phyloP scores from a whole-genome alignment of 1,284 basidiomycete species.

The Cryptococcus amylolentus region DNA sequence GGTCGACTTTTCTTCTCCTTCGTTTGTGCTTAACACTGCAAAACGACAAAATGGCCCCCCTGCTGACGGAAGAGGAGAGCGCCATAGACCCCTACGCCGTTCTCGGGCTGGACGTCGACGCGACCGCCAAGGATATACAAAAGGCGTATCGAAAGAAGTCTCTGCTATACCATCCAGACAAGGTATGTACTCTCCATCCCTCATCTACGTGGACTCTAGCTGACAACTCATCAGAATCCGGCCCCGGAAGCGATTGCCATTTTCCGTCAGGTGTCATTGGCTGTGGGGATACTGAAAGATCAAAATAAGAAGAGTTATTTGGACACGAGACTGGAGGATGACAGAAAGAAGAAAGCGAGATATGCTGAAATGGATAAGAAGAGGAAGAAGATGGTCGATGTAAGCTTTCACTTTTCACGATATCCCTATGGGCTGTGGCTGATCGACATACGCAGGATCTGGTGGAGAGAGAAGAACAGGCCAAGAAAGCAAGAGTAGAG shows the following conservation, averaged over 20 bases:
- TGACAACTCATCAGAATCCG: conserved; percentile 14
- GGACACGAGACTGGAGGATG: conserved; percentile 71
- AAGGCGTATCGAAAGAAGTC: conserved; percentile 78
- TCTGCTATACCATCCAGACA: conserved; percentile 83
- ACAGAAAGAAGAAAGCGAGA: conserved; percentile 66
- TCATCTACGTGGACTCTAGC: not conserved
- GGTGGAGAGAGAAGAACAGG: conserved; percentile 72
- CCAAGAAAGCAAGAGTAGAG: conserved; percentile 67
- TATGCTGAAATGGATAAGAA: conserved; percentile 74
- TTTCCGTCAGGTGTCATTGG: conserved; percentile 81
- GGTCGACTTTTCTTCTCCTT: not conserved
- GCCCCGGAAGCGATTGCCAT: conserved; percentile 55
- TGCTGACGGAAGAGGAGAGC: conserved; percentile 47
- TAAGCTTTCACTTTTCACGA: conserved; percentile 19
- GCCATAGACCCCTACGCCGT: conserved; percentile 69
- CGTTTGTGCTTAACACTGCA: not conserved
- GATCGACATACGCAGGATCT: conserved; percentile 58
- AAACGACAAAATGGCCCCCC: conserved; percentile 31
- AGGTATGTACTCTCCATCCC: conserved; percentile 54
- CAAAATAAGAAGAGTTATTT: conserved; percentile 75
- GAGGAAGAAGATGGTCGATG: conserved; percentile 67
- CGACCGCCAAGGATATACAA: conserved; percentile 77
- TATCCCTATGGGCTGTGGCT: not conserved
- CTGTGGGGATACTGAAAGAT: conserved; percentile 80
- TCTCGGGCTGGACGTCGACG: conserved; percentile 62